Evolutionary conservation across 805 yeast species (phyloP), one percentile per base, ranked within the genome.

Genomic region (Debaryomyces tyrocola): DNA sequence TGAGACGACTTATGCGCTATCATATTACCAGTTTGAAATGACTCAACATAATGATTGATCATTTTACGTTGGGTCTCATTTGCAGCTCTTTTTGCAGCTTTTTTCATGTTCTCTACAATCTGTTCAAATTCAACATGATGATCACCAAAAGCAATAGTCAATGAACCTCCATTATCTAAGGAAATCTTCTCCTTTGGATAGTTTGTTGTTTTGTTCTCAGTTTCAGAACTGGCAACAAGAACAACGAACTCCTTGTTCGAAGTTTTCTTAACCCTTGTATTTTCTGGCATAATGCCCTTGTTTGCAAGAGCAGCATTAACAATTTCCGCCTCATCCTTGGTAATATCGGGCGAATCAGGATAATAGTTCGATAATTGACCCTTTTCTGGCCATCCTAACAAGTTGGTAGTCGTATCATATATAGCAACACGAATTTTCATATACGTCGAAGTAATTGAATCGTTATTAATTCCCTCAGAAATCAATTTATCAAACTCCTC

Each of bases 1-100:
- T 90, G 96, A 0, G 96, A 85, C 48, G 85, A 80, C 58, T 86
- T 86, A 66, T 90, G 96, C 9, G 91, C 87, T 52, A 83, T 80
- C 82, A 89, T 84, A 4, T 92, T 85, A 17, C 96, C 96, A 11
- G 92, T 83, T 53, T 74, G 67, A 66, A 90, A 90, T 10, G 94
- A 80, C 39, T 79, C 79, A 45, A 81, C 77, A 62, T 90, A 90
- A 39, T 77, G 70, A 8, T 74, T 79, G 29, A 89, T 63, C 89
- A 90, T 82, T 46, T 79, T 74, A 11, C 54, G 60, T 64, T 90
- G 94, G 27, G 80, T 84, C 35, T 81, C 86, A 62, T 89, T 89
- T 39, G 94, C 90, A 15, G 83, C 88, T 58, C 73, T 70, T 43
- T 79, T 69, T 49, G 67, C 70, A 2, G 96, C 96, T 46, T 74